Evolutionary conservation across 2,329 filamentous ascomycete species (phyloP).

Genomic region (Sordariomycetes sp.): DNA sequence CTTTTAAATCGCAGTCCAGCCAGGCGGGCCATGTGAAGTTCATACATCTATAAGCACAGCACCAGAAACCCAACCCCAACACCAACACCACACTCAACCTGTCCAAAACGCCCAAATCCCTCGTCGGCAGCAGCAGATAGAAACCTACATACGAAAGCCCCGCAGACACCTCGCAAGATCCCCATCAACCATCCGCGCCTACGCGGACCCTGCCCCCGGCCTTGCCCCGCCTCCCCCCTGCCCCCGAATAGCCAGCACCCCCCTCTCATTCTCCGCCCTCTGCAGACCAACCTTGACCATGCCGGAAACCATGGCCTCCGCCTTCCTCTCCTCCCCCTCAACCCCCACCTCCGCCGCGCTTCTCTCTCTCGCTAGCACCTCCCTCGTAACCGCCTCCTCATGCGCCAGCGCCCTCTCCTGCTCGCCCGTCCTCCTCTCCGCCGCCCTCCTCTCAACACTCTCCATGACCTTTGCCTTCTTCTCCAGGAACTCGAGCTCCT

Average conservation of each 20-base stretch:
- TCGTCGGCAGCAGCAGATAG: too few relatives aligned
- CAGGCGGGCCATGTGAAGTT: too few relatives aligned
- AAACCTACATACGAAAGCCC: too few relatives aligned
- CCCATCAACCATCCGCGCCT: background rate
- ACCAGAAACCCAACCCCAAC: too few relatives aligned
- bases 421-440: slow-evolving; percentile 16
- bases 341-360: slow-evolving; percentile 32
- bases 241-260: slow-evolving; percentile 33
- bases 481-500: slow-evolving; percentile 28
- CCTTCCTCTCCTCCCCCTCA: slow-evolving; percentile 27
- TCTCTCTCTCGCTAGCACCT: slow-evolving; percentile 26
- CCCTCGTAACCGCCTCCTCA: slow-evolving; percentile 31
- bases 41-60: too few relatives aligned
- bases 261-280: slow-evolving; percentile 31
- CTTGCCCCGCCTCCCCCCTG: slow-evolving; percentile 29
- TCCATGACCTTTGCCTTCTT: slow-evolving; percentile 34
- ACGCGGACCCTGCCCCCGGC: background rate
- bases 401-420: slow-evolving; percentile 26
- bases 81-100: too few relatives aligned
- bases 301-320: slow-evolving; percentile 32
- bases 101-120: too few relatives aligned
- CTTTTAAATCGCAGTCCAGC: too few relatives aligned
- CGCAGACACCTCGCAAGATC: background rate
- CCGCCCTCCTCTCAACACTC: slow-evolving; percentile 15
- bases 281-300: slow-evolving; percentile 30